Conservation (phyloP, 306 rosid genomes). For the Cucurbita ficifolia region DNA sequence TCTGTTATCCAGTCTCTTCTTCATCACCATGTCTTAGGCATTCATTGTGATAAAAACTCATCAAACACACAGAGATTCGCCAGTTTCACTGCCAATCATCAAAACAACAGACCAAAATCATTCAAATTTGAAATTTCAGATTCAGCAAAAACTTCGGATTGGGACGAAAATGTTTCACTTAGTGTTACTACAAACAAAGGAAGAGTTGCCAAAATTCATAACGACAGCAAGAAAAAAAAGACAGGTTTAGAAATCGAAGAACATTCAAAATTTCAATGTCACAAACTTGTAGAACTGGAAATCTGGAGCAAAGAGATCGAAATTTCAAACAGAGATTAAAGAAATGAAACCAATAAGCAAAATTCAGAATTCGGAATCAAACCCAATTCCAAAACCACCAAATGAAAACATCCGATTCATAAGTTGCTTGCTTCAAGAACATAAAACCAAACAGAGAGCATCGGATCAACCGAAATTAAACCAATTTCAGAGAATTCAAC, state of each 20-base stretch:
- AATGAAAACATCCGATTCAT: background rate
- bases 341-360: background rate
- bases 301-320: background rate
- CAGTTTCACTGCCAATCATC: conserved; percentile 27
- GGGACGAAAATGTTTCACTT: background rate
- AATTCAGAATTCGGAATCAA: background rate
- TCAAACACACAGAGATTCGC: conserved; percentile 28
- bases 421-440: background rate
- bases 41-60: conserved; percentile 24
- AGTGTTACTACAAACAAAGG: background rate
- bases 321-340: background rate
- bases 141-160: background rate
- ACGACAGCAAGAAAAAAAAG: background rate
- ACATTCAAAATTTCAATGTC: background rate
- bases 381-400: background rate
- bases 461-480: background rate
- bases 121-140: background rate
- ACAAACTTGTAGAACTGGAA: background rate
- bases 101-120: conserved; percentile 5
- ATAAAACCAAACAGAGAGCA: background rate
- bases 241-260: background rate
- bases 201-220: background rate
- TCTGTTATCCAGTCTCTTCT: conserved; percentile 53
- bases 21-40: conserved; percentile 71
- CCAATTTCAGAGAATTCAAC: background rate